Base-by-base conservation (phyloP, 2,329 filamentous ascomycete species). In the Aureobasidium pullulans region DNA sequence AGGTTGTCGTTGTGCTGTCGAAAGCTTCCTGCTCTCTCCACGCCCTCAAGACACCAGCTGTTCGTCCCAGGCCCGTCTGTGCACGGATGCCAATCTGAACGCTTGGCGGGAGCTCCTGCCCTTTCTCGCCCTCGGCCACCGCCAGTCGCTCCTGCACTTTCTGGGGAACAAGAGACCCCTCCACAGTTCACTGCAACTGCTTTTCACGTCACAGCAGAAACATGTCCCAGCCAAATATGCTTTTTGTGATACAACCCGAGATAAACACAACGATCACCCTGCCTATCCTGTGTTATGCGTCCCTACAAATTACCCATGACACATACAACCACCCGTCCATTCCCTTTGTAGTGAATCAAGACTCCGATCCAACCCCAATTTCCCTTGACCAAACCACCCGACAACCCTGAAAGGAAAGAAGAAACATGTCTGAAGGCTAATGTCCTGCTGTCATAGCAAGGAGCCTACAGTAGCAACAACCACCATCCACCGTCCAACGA, bases 1-100 rank as follows among this genome's bases (percentile, higher is more conserved):
- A 37, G 36, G 28, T 23, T 40, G 42, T 57, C 32, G 43, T 48
- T 54, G 50, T 42, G 36, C 37, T 32, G 50, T 54, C 50, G 50
- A 54, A 54, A 54, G 50, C 50, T 54, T 43, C 39, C 28, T 42
- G 37, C 37, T 32, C 53, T 42, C 36, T 57, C 42, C 39, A 36
- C 8, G 10, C n/a, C 13, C 19, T 39, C 47, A 49, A 43, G 54
- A 57, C 54, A 57, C 54, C 54, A 57, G 54, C 54, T 57, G 54
- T 57, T 57, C 54, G 43, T 57, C 42, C 29, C 23, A 11, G 28
- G 15, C 32, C 10, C 16, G 13, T 43, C 13, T 10, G 50, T 28
- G 50, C 50, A 43, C 39, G 50, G 50, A 16, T 32, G 6, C 23
- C 37, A 32, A 40, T 40, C 23, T 42, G 36, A 40, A 13, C 13